phyloP scores from a whole-genome alignment of 768 basidiomycete species.

The Solioccasus polychromus region DNA sequence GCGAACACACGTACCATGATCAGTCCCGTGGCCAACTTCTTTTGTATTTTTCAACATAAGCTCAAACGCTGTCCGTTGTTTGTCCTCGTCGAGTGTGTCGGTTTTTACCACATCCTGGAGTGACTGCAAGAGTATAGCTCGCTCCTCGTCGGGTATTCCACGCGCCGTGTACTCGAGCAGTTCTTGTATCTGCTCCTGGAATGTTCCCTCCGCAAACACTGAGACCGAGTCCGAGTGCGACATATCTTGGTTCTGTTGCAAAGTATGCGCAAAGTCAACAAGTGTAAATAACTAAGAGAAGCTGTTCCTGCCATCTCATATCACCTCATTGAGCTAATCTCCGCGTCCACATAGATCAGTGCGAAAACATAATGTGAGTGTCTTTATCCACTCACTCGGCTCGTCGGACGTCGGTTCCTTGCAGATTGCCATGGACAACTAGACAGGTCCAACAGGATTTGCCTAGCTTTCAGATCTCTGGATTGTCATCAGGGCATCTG shows the following conservation, averaged over 20 bases:
- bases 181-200: slow-evolving; percentile 82
- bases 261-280: slow-evolving; percentile 19
- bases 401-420: no score
- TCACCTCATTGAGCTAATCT: no score
- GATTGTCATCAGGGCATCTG: no score
- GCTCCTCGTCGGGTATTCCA: slow-evolving; percentile 66
- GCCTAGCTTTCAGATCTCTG: no score
- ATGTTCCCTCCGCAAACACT: slow-evolving; percentile 85
- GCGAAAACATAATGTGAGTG: no score
- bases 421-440: no score
- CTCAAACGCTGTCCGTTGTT: slow-evolving; percentile 53
- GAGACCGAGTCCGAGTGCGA: slow-evolving; percentile 71
- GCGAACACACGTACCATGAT: slow-evolving; percentile 54
- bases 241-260: slow-evolving; percentile 44
- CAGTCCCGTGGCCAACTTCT: slow-evolving; percentile 70
- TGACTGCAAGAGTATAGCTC: slow-evolving; percentile 55
- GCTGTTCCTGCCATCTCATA: no score
- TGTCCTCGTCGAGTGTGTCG: slow-evolving; percentile 50
- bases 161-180: slow-evolving; percentile 72
- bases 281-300: slow-evolving; percentile 22
- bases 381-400: no score
- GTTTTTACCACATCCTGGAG: slow-evolving; percentile 60
- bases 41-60: slow-evolving; percentile 62
- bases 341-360: no score
- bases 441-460: no score